phyloP scores from a whole-genome alignment of 257 asterid genomes.

The Ehretia macrophylla region DNA sequence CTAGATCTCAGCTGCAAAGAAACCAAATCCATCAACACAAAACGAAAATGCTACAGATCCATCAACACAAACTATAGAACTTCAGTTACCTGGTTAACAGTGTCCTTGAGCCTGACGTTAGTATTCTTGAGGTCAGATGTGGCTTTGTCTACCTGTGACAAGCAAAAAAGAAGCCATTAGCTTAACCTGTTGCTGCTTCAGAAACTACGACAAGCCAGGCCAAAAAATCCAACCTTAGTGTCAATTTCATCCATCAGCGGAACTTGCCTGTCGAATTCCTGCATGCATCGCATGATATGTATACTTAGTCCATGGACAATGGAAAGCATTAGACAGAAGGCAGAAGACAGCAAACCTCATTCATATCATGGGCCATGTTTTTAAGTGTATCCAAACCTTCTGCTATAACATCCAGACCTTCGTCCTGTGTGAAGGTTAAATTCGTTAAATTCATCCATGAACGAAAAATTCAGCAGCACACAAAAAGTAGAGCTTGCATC shows the following conservation, averaged over 20 bases:
- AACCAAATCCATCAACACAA: slow-evolving; percentile 8
- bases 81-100: slow-evolving; percentile 82
- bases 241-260: slow-evolving; percentile 99
- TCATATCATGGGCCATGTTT: slow-evolving; percentile 95
- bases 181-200: slow-evolving; percentile 6
- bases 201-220: neutral
- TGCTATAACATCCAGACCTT: slow-evolving; percentile 88
- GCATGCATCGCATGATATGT: slow-evolving; percentile 22
- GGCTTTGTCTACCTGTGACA: slow-evolving; percentile 87
- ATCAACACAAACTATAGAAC: neutral
- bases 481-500: neutral
- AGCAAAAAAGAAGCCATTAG: slow-evolving; percentile 12
- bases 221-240: slow-evolving; percentile 58
- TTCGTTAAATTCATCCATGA: slow-evolving; percentile 16
- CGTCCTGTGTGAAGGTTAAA: slow-evolving; percentile 48
- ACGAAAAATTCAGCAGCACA: slow-evolving; percentile 4
- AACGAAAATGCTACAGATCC: neutral
- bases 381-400: slow-evolving; percentile 95
- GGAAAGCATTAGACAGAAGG: slow-evolving; percentile 16
- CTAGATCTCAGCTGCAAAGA: slow-evolving; percentile 86
- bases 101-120: slow-evolving; percentile 89
- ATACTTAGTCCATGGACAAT: slow-evolving; percentile 8
- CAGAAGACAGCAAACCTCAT: slow-evolving; percentile 61
- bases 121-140: slow-evolving; percentile 92
- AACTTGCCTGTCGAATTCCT: slow-evolving; percentile 97